These are phyloP conservation scores for Colletotrichum sp. DNA, from an alignment of 2,329 filamentous ascomycete genomes.

Conservation along the genomic window DNA sequence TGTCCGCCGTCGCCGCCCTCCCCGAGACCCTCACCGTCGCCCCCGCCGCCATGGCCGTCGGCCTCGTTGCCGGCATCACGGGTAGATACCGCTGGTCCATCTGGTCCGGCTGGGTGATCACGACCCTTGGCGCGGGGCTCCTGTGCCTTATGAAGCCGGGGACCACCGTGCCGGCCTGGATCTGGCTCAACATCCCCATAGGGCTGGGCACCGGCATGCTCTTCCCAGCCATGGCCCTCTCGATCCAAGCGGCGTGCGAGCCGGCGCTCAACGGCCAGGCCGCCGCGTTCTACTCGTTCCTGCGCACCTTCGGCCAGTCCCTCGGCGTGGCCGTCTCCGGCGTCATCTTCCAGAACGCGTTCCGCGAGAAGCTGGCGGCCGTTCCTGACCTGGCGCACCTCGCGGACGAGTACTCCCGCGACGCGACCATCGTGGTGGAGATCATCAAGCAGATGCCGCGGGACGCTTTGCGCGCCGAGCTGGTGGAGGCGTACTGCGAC, in stretches of 20 bases:
- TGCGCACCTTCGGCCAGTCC: conserved; percentile 68
- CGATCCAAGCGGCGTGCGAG: conserved; percentile 65
- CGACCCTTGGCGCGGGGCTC: conserved; percentile 62
- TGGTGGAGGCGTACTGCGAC: conserved; percentile 38
- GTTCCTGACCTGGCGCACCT: conserved; percentile 49
- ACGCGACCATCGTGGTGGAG: conserved; percentile 64
- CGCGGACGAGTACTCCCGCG: conserved; percentile 54
- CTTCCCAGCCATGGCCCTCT: conserved; percentile 67
- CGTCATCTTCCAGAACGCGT: conserved; percentile 73
- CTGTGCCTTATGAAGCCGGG: conserved; percentile 52
- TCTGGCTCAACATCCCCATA: conserved; percentile 65
- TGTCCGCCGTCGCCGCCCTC: conserved; percentile 61
- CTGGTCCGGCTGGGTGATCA: conserved; percentile 66
- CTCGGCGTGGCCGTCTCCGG: conserved; percentile 72
- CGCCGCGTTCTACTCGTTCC: conserved; percentile 71
- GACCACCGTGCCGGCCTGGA: conserved; percentile 59
- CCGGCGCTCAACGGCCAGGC: conserved; percentile 56
- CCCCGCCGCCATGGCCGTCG: conserved; percentile 62
- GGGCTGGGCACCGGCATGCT: conserved; percentile 69
- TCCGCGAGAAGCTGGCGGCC: conserved; percentile 53
- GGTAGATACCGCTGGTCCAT: conserved; percentile 66
- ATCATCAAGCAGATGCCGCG: conserved; percentile 58
- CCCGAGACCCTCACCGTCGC: conserved; percentile 69
- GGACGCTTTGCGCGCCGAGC: conserved; percentile 11
- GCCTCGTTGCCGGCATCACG: conserved; percentile 57